Evolutionary conservation across 176 grass and related monocot species (phyloP), one percentile per base, ranked within the genome.

Genomic region (Cocos nucifera): DNA sequence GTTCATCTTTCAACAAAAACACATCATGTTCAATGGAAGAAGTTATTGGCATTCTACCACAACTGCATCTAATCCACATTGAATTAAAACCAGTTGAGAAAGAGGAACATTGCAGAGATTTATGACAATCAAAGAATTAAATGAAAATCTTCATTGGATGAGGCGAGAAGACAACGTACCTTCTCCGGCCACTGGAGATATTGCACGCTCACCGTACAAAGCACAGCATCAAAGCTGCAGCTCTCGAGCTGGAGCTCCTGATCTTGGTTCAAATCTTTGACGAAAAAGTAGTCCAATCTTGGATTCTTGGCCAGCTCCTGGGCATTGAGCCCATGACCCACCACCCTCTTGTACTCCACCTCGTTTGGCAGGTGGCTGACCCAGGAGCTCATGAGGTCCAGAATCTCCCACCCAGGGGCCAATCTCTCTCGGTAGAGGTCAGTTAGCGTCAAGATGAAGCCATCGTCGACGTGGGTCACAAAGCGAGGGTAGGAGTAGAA

Each of bases 371-470:
- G 78, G 77, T 95, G 90, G 69, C 90, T 95, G 10, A 95, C 86
- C 90, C 90, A 95, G 48, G 90, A 95, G 74, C 90, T 95, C 90
- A 90, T 95, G 59, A 95, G 77, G 77, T 95, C 86, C 10, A 95
- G 73, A 78, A 95, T 64, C 64, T 84, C 83, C 61, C 57, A 81
- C 2, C 79, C 83, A 23, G 75, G 39, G 2, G 12, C 50, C 56
- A 95, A 49, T 0, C 71, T 70, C 50, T 95, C 86, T 28, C 83
- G 72, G 77, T 87, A 95, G 12, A 95, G 64, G 35, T 55, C 90
- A 3, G 86, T 84, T 21, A 95, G 83, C 53, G 90, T 22, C 6
- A 74, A 74, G 70, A 89, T 69, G 86, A 95, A 95, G 71, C 59
- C 76, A 68, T 84, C 86, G 63, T 95, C 86, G 19, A 89, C 90